Evolutionary conservation across 2,329 filamentous ascomycete species (phyloP), one percentile per base, ranked within the genome.

Genomic region (Aspergillus nomiae): DNA sequence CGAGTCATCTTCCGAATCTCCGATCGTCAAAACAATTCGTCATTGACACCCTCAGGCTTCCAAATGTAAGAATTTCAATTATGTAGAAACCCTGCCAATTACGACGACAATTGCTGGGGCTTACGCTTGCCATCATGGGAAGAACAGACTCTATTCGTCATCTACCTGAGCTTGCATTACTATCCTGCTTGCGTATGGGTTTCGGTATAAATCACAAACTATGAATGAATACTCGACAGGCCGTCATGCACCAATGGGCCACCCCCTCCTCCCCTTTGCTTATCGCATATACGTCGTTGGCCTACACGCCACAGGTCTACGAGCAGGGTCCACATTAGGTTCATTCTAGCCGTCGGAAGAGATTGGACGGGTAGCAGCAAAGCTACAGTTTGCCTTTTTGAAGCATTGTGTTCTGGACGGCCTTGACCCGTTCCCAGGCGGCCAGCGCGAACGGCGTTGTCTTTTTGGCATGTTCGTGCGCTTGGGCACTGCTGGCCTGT

Each of bases 401-500:
- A 24, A 66, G 74, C 38, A 71, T 64, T 51, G 69, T 68, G 56
- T 71, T 68, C 73, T 81, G 82, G 61, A 84, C 80, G 69, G 81
- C 78, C 71, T 85, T 77, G 62, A 94, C 89, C 70, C 92, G 79
- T 62, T 85, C 82, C 92, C 93, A 97, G 7, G 92, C 92, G 70
- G 90, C 84, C 77, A 92, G 84, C 0, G 90, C 93, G 82, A 94
- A 87, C 26, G 91, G 89, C 53, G 82, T 84, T 79, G 91, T 89
- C 76, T 87, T 86, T 60, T 81, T 81, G 1, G 85, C 92, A 78
- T 96, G 92, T 48, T 88, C 84, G 69, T 84, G 86, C 8, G 95
- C 95, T 75, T 90, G 87, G 62, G 87, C 90, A 76, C 92, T 97
- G 79, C 93, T 97, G 43, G 95, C 95, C 84, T 98, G 94, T 56